phyloP scores from a whole-genome alignment of 2,329 filamentous ascomycete genomes.

The Zymoseptoria brevis region DNA sequence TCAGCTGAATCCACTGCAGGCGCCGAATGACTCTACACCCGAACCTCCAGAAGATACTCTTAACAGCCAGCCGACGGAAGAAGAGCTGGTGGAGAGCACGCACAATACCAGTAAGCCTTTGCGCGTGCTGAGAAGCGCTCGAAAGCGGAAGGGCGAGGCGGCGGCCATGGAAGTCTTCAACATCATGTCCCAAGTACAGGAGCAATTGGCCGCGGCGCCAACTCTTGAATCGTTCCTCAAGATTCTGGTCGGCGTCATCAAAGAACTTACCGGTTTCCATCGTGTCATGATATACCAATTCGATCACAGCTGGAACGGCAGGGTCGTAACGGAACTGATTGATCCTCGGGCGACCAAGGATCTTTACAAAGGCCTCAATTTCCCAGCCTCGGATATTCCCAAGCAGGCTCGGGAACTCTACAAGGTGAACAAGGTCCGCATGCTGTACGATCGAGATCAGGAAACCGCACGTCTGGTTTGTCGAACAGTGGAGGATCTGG shows the following conservation, averaged over 20 bases:
- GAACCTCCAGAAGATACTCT: constrained; percentile 66
- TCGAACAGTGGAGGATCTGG: constrained; percentile 63
- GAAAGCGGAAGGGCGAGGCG: constrained; percentile 68
- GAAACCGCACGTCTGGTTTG: constrained; percentile 76
- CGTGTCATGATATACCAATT: constrained; percentile 93
- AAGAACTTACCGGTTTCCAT: constrained; percentile 84
- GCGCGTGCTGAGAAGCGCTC: constrained; percentile 65
- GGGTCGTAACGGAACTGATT: constrained; percentile 79
- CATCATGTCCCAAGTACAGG: constrained; percentile 85
- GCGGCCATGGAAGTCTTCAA: constrained; percentile 85
- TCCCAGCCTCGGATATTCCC: constrained; percentile 79
- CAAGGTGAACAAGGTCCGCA: constrained; percentile 78
- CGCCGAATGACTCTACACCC: constrained; percentile 50
- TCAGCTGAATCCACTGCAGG: constrained; percentile 56
- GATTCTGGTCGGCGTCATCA: constrained; percentile 74
- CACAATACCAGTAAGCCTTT: constrained; percentile 67
- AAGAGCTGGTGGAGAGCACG: constrained; percentile 70
- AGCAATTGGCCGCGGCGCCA: constrained; percentile 67
- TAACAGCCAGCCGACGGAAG: constrained; percentile 60
- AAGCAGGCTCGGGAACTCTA: constrained; percentile 83
- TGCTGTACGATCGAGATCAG: constrained; percentile 78
- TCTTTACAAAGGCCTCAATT: constrained; percentile 78
- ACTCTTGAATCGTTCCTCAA: constrained; percentile 68
- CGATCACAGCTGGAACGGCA: constrained; percentile 71
- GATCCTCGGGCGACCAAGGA: constrained; percentile 73